These are phyloP conservation scores for Monosporozyma yasuniensis DNA, from an alignment of 805 yeast species.

Conservation along the genomic window DNA sequence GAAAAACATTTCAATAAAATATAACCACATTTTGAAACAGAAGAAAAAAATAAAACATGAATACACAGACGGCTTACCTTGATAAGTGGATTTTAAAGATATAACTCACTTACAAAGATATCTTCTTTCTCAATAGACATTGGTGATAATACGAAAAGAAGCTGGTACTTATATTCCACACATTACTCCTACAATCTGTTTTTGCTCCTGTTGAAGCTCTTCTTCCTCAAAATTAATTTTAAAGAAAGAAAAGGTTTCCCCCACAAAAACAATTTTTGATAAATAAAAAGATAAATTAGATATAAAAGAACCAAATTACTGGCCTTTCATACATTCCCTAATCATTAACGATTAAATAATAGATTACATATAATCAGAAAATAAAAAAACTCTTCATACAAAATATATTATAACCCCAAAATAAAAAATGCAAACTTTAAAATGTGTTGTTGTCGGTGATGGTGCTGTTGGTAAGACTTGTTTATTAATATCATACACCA, in stretches of 20 bases:
- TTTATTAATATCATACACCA: slow-evolving; percentile 88
- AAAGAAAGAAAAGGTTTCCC: background rate
- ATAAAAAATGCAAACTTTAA: slow-evolving; percentile 44
- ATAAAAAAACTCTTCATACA: no score
- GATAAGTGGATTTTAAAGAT: background rate
- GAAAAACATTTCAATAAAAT: background rate
- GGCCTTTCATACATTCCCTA: background rate
- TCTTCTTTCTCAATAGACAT: background rate
- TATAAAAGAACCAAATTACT: no score
- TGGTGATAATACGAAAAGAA: background rate
- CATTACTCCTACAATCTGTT: background rate
- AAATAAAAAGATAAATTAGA: background rate
- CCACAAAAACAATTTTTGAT: background rate
- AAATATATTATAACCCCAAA: background rate
- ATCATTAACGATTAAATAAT: no score
- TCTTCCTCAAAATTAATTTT: background rate
- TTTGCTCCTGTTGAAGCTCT: background rate
- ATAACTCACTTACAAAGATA: background rate
- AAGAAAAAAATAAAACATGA: background rate
- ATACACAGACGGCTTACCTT: background rate
- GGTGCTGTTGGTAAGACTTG: slow-evolving; percentile 99
- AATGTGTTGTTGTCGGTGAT: slow-evolving; percentile 98
- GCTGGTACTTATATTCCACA: background rate
- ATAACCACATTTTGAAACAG: slow-evolving; percentile 1
- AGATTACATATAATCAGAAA: no score